Conservation (phyloP, 2,329 filamentous ascomycete species). For the Colletotrichum orchidophilum region DNA sequence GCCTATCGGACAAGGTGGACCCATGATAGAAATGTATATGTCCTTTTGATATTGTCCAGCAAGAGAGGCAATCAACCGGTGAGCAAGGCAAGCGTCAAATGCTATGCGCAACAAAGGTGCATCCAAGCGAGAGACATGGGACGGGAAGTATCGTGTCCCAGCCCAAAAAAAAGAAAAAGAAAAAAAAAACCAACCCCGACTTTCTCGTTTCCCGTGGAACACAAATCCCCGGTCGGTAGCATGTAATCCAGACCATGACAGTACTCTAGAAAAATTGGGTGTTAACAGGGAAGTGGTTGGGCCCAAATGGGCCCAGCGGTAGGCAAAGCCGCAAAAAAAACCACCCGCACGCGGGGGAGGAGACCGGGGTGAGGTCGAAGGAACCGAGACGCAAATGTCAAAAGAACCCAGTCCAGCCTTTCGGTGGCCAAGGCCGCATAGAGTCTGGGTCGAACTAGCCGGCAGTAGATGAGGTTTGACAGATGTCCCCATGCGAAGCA, state of each 20-base stretch:
- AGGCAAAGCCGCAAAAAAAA: too few species aligned
- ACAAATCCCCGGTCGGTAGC: not conserved
- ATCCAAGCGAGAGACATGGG: not conserved
- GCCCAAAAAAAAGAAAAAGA: too few species aligned
- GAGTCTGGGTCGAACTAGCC: not conserved
- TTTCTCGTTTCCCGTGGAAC: not conserved
- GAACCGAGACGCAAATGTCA: not conserved
- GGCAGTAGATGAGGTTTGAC: not conserved
- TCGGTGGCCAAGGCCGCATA: not conserved
- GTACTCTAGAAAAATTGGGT: not conserved
- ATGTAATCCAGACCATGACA: not conserved
- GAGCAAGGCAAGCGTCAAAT: not conserved
- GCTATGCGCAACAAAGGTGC: not conserved
- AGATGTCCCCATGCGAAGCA: not conserved
- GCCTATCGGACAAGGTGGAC: not conserved
- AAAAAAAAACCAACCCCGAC: not conserved
- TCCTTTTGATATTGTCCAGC: not conserved
- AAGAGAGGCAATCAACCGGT: not conserved
- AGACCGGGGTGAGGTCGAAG: not conserved
- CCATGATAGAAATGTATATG: too few species aligned
- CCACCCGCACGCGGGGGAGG: not conserved
- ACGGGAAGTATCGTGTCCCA: not conserved
- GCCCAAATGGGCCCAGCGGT: not conserved
- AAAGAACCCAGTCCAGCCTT: not conserved
- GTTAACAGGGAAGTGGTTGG: not conserved